These are phyloP conservation scores for Arabidopsis arenosa DNA, from an alignment of 345 rosid species.

Conservation along the genomic window DNA sequence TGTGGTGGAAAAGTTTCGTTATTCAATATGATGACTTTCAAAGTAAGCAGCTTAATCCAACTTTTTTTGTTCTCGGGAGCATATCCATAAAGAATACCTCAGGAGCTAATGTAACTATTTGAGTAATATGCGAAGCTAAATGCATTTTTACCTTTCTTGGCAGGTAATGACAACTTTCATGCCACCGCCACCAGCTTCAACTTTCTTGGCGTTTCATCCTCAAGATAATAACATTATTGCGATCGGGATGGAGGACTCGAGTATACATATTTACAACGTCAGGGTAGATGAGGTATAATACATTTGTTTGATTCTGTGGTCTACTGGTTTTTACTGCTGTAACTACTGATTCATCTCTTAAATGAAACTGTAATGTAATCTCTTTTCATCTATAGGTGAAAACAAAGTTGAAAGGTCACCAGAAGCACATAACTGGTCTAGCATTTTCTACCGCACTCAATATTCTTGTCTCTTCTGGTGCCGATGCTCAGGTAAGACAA, in stretches of 20 bases:
- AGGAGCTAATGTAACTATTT: too few relatives aligned
- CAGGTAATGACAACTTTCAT: constrained; percentile 70
- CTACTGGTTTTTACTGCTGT: background rate
- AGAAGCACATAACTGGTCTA: constrained; percentile 73
- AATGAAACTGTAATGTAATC: background rate
- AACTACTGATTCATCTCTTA: background rate
- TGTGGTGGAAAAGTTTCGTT: constrained; percentile 61
- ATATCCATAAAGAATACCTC: background rate
- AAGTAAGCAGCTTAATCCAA: constrained; percentile 40
- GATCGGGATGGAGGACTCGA: constrained; percentile 63
- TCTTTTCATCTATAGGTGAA: constrained; percentile 56
- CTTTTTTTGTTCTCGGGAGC: background rate
- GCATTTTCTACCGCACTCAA: constrained; percentile 72
- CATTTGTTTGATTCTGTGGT: background rate
- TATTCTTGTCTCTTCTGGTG: constrained; percentile 78
- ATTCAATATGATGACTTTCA: constrained; percentile 68
- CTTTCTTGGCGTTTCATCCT: constrained; percentile 64
- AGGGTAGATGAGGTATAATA: constrained; percentile 60
- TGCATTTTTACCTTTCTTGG: constrained; percentile 16
- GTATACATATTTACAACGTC: constrained; percentile 61
- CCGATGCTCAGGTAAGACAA: constrained; percentile 79
- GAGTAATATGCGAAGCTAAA: constrained; percentile 10
- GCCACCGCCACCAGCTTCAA: constrained; percentile 65
- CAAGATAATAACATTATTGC: constrained; percentile 65
- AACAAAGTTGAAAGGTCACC: constrained; percentile 76